Evolutionary conservation across 176 grass and related monocot species (phyloP).

Genomic region (Ananas comosus): DNA sequence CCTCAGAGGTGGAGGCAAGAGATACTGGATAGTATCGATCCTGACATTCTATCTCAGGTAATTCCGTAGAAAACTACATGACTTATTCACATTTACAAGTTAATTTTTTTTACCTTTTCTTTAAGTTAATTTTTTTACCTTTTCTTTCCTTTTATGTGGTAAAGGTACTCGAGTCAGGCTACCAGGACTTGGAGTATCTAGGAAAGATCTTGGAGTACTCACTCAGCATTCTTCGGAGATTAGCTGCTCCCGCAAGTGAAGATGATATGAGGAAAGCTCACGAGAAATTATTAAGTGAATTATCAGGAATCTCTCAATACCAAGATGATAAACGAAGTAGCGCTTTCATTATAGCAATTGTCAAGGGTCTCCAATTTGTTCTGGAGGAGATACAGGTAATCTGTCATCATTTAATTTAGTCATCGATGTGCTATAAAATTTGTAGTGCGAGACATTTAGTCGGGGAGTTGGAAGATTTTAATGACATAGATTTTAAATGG

Average conservation of each 20-base stretch:
- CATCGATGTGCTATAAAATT: too few species aligned
- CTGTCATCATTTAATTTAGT: background rate
- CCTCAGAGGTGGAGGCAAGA: slow-evolving; percentile 70
- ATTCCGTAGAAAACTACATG: background rate
- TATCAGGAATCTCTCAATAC: slow-evolving; percentile 46
- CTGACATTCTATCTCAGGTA: slow-evolving; percentile 88
- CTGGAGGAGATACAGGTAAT: slow-evolving; percentile 84
- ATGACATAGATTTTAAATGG: background rate
- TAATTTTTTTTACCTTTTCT: background rate
- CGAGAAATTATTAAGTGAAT: slow-evolving; percentile 51
- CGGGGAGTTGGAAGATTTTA: background rate
- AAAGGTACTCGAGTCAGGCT: slow-evolving; percentile 67
- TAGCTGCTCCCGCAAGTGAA: slow-evolving; percentile 69
- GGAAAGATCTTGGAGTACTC: slow-evolving; percentile 78
- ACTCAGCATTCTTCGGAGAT: slow-evolving; percentile 40
- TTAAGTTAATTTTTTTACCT: background rate
- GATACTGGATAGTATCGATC: slow-evolving; percentile 69
- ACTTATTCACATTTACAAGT: background rate
- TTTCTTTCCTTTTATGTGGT: slow-evolving; percentile 8
- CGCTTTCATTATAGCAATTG: slow-evolving; percentile 57
- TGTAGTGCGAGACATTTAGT: background rate
- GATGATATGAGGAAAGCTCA: slow-evolving; percentile 65
- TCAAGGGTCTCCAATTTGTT: slow-evolving; percentile 77
- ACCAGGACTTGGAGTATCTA: slow-evolving; percentile 52
- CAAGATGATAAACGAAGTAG: slow-evolving; percentile 24